Evolutionary conservation across 768 basidiomycete genomes (phyloP).

Genomic region (Leucogyrophana mollusca): DNA sequence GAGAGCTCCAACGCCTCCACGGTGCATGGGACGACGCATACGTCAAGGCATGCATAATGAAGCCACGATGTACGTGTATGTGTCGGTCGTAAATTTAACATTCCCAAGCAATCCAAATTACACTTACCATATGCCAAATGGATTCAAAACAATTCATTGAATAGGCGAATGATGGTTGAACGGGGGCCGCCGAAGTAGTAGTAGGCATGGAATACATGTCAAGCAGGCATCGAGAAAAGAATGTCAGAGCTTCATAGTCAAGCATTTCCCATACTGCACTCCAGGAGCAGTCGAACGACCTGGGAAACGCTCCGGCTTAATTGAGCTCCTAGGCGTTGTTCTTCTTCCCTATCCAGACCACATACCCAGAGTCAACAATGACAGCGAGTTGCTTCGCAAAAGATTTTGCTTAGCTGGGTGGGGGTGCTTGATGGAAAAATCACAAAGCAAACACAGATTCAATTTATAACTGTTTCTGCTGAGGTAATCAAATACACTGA

Average conservation of each 20-base stretch:
- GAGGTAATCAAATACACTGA: too few species aligned
- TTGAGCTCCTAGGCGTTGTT: slow-evolving; percentile 48
- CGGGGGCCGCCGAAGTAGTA: too few species aligned
- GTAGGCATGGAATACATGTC: background rate
- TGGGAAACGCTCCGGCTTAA: slow-evolving; percentile 78
- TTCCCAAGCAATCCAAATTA: background rate
- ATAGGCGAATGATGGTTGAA: background rate
- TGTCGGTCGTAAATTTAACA: background rate
- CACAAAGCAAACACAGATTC: background rate
- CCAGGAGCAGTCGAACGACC: slow-evolving; percentile 34
- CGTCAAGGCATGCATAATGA: too few species aligned
- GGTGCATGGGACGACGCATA: background rate
- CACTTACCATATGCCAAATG: background rate
- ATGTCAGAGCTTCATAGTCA: slow-evolving; percentile 77
- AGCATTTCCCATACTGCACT: slow-evolving; percentile 54
- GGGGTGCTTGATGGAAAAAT: slow-evolving; percentile 12
- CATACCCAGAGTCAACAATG: slow-evolving; percentile 53
- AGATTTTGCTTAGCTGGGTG: slow-evolving; percentile 25
- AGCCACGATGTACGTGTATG: background rate
- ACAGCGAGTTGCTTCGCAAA: slow-evolving; percentile 55
- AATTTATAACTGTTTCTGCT: too few species aligned
- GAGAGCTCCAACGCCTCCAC: background rate
- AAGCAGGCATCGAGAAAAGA: slow-evolving; percentile 4
- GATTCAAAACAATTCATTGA: background rate
- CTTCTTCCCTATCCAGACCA: slow-evolving; percentile 42